Conservation (phyloP, 148 eudicot genomes). For the Oxyria digyna region DNA sequence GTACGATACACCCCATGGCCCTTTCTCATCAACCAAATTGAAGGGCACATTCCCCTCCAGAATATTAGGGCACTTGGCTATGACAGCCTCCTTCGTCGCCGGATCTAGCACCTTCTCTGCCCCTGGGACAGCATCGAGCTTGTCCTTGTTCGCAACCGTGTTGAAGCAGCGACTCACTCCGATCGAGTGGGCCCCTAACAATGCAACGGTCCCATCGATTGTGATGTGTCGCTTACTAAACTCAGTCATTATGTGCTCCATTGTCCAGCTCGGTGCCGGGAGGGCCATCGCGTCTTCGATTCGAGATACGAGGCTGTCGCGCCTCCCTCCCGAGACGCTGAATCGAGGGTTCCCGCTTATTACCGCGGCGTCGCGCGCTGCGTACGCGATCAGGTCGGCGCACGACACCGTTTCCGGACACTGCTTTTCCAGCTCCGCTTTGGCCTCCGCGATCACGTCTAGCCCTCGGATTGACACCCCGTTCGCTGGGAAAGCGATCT, state of each 20-base stretch:
- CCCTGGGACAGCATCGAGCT: neutral
- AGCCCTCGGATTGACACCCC: conserved; percentile 7
- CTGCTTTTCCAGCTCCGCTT: conserved; percentile 30
- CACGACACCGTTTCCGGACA: conserved; percentile 39
- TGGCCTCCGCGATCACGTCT: conserved; percentile 34
- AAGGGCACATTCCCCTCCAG: neutral
- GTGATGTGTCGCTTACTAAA: conserved; percentile 6
- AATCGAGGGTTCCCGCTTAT: conserved; percentile 28
- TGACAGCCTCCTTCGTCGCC: neutral
- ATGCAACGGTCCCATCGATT: conserved; percentile 25
- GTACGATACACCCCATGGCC: neutral
- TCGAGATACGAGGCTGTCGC: conserved; percentile 20
- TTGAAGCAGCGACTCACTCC: conserved; percentile 27
- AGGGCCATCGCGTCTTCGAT: neutral
- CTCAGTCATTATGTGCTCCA: conserved; percentile 5
- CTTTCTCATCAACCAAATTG: neutral
- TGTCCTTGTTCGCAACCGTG: neutral
- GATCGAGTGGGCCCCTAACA: conserved; percentile 33
- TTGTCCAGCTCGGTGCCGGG: conserved; percentile 16
- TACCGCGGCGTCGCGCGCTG: conserved; percentile 26
- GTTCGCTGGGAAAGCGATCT: neutral
- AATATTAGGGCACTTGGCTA: neutral
- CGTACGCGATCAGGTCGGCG: conserved; percentile 33
- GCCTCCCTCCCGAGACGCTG: conserved; percentile 20
- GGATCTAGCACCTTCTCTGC: neutral